Evolutionary conservation across 441 rosid species (phyloP).

Genomic region (Hura crepitans): DNA sequence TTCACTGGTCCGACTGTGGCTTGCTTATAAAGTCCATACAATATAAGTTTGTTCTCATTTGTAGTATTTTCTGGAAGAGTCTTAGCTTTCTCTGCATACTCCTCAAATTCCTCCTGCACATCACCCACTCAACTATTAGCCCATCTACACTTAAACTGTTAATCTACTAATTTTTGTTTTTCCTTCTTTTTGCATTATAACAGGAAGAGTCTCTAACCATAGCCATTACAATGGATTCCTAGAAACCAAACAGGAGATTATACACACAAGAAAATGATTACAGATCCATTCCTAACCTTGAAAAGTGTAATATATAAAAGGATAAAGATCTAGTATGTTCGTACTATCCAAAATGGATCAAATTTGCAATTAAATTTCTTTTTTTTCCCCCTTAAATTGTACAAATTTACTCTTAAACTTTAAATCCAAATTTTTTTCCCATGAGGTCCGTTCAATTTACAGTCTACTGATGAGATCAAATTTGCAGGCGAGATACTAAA

Average conservation of each 20-base stretch:
- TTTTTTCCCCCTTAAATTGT: too few relatives aligned
- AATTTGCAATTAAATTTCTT: too few relatives aligned
- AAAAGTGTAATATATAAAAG: background rate
- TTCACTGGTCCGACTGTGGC: constrained; percentile 71
- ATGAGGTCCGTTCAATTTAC: too few relatives aligned
- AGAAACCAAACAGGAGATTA: too few relatives aligned
- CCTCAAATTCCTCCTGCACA: constrained; percentile 80
- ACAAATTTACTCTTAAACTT: too few relatives aligned
- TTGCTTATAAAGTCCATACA: constrained; percentile 88
- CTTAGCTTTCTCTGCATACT: constrained; percentile 66
- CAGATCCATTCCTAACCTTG: background rate
- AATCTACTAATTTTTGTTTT: too few relatives aligned
- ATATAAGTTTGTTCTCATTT: constrained; percentile 69
- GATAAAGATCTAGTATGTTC: too few relatives aligned
- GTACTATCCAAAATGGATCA: too few relatives aligned
- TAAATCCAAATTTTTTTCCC: too few relatives aligned
- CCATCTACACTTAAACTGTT: too few relatives aligned
- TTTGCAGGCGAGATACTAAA: too few relatives aligned
- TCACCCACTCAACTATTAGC: background rate
- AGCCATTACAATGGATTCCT: background rate
- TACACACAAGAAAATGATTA: background rate
- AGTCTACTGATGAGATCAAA: too few relatives aligned
- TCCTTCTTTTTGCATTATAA: background rate
- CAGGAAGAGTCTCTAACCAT: background rate
- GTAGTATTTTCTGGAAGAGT: constrained; percentile 54